Evolutionary conservation across 2,329 filamentous ascomycete species (phyloP).

Genomic region (Eurotiales sp.): DNA sequence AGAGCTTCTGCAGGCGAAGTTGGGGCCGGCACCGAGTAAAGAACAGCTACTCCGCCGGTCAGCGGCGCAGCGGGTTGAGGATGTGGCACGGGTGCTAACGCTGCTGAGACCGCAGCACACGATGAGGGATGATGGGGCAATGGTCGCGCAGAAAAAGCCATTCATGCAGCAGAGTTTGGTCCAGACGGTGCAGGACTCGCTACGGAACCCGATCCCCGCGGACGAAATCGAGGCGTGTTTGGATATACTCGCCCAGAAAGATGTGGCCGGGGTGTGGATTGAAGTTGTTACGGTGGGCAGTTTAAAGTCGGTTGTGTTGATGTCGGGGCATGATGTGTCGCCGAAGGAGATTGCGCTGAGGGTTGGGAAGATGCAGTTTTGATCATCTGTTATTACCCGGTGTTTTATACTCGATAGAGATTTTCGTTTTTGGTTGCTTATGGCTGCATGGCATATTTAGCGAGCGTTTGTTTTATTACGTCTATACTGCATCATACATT

Average conservation of each 20-base stretch:
- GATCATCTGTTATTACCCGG: neutral
- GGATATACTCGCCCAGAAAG: slow-evolving; percentile 44
- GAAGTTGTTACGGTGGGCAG: slow-evolving; percentile 45
- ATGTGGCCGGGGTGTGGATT: slow-evolving; percentile 49
- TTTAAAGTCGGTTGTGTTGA: slow-evolving; percentile 45
- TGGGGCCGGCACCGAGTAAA: slow-evolving; percentile 43
- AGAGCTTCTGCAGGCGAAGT: slow-evolving; percentile 51
- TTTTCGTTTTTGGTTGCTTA: neutral
- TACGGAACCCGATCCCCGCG: slow-evolving; percentile 48
- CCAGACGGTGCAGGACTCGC: slow-evolving; percentile 65
- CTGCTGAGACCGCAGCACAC: slow-evolving; percentile 50
- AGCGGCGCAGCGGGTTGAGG: slow-evolving; percentile 64
- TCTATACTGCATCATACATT: too few relatives aligned
- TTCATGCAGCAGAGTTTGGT: slow-evolving; percentile 63
- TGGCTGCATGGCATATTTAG: too few relatives aligned
- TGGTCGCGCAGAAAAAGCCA: slow-evolving; percentile 53
- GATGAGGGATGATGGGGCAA: slow-evolving; percentile 27
- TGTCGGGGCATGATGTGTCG: slow-evolving; percentile 34
- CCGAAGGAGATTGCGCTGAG: slow-evolving; percentile 33
- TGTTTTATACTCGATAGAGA: neutral
- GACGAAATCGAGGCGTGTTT: slow-evolving; percentile 48
- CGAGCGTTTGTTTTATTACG: neutral
- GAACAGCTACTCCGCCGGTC: slow-evolving; percentile 59
- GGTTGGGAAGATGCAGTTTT: slow-evolving; percentile 19
- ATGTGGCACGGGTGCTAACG: slow-evolving; percentile 64